Evolutionary conservation across 2,329 filamentous ascomycete species (phyloP), one percentile per base, ranked within the genome.

Genomic region (Epichloe elymi): DNA sequence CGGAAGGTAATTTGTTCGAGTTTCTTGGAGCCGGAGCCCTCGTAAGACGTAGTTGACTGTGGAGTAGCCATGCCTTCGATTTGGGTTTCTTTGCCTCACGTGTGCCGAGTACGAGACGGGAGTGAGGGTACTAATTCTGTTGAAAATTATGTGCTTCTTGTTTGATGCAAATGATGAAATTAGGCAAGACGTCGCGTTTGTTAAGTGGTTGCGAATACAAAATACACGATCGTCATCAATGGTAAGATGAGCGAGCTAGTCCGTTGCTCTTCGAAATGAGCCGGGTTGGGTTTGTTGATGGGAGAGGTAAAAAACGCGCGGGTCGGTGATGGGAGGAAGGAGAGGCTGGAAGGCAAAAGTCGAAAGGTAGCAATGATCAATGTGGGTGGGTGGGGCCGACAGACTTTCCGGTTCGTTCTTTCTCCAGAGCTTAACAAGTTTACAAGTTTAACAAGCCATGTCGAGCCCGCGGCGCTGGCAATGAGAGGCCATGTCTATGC

Each of bases 1-100:
- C 88, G 85, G 71, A 97, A 98, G 46, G 88, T 89, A 69, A 97
- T 90, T 68, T 95, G 88, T 70, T 91, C 83, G 57, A 74, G 72
- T 59, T 73, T 73, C 61, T 75, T 76, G 60, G 76, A 72, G 53
- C 63, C 67, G 48, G 64, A 62, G 56, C 61, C 67, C 44, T 72
- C 70, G 56, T 71, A 62, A 35, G 69, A 68, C 50, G 65, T 64
- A 44, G 70, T 75, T 30, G 77, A 75, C 55, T 75, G 71, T 35
- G 79, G 79, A 11, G 78, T 75, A 30, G 80, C 74, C 80, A 83
- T 83, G 40, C 51, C 54, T 54, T 10, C 7, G 37, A 42, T 37
- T 30, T 30, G 17, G n/a, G 12, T 40, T 19, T 12, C 33, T 44
- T 39, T 12, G 19, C 15, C 26, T 45, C 15, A 44, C 6, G 11